phyloP scores from a whole-genome alignment of 2,329 filamentous ascomycete species.

The Neofusicoccum cordaticola region DNA sequence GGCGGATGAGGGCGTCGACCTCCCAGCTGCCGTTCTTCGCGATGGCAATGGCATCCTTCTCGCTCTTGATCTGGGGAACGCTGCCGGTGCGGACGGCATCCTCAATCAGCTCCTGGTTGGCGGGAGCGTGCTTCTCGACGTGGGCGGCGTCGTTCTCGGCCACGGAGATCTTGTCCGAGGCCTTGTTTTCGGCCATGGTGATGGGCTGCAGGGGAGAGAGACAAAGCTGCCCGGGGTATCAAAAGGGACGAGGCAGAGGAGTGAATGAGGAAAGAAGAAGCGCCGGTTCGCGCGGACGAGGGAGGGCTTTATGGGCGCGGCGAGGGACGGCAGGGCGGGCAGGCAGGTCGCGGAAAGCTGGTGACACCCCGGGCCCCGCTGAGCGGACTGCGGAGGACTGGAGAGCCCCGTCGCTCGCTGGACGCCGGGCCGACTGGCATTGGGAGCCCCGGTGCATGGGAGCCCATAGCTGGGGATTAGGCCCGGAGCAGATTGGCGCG shows the following conservation, averaged over 20 bases:
- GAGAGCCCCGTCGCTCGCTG: neutral
- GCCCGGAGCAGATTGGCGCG: conserved; percentile 8
- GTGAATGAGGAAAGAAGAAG: conserved; percentile 5
- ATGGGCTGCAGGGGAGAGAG: neutral
- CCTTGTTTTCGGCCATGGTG: conserved; percentile 12
- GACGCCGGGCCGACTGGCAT: conserved; percentile 5
- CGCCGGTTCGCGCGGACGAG: neutral
- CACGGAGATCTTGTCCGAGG: conserved; percentile 2
- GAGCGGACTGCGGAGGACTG: conserved; percentile 8
- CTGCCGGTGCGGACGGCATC: conserved; percentile 13
- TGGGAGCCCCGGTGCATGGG: neutral
- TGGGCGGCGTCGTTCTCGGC: neutral
- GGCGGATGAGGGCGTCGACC: conserved; percentile 43
- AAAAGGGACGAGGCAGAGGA: neutral
- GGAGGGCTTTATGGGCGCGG: neutral
- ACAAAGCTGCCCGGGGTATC: neutral
- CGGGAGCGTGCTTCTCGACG: conserved; percentile 8
- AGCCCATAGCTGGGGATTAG: conserved; percentile 3
- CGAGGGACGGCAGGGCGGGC: neutral
- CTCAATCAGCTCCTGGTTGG: conserved; percentile 2
- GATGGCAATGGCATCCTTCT: conserved; percentile 15
- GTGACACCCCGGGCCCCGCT: conserved; percentile 12
- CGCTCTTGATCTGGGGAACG: neutral
- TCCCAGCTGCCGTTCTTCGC: conserved; percentile 35
- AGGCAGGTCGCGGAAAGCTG: neutral